These are phyloP conservation scores for Haematococcus lacustris DNA, from an alignment of 139 green algal genomes.

Conservation along the genomic window DNA sequence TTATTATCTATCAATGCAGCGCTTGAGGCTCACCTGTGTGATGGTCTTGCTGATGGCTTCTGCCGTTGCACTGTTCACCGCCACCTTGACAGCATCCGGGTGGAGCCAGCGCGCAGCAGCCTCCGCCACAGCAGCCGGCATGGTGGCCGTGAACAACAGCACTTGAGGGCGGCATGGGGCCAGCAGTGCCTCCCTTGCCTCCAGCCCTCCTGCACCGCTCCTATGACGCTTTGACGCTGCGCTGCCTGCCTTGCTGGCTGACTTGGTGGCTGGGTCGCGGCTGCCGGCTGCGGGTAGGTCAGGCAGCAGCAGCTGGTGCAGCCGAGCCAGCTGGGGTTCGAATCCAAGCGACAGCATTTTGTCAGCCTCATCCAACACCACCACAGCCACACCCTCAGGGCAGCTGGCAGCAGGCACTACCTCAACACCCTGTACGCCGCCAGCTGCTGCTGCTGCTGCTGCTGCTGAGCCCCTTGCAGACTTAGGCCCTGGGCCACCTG, in stretches of 20 bases:
- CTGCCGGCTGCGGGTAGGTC: not conserved
- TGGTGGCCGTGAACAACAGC: conserved; percentile 77
- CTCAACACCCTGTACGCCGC: not conserved
- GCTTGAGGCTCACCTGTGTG: conserved; percentile 2
- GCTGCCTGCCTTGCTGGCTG: not conserved
- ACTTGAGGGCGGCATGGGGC: conserved; percentile 40
- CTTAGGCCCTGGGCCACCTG: too few relatives aligned
- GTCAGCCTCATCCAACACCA: conserved; percentile 86
- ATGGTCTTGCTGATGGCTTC: conserved; percentile 48
- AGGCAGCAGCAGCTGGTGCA: conserved; percentile 47
- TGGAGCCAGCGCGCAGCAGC: conserved; percentile 52
- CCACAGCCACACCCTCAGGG: conserved; percentile 11
- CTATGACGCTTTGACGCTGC: too few relatives aligned
- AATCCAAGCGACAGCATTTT: conserved; percentile 84
- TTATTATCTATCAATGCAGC: too few relatives aligned
- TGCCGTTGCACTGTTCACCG: conserved; percentile 7
- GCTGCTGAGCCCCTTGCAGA: not conserved
- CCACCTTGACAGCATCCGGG: conserved; percentile 8
- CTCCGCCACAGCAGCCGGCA: conserved; percentile 41
- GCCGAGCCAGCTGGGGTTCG: conserved; percentile 56
- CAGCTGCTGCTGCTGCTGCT: not conserved
- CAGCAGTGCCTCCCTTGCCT: not conserved
- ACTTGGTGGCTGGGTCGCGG: not conserved
- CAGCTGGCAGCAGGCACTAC: not conserved
- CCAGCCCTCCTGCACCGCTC: conserved; percentile 10